These are phyloP conservation scores for Didymella pomorum DNA, from an alignment of 2,329 filamentous ascomycete genomes.

Conservation along the genomic window DNA sequence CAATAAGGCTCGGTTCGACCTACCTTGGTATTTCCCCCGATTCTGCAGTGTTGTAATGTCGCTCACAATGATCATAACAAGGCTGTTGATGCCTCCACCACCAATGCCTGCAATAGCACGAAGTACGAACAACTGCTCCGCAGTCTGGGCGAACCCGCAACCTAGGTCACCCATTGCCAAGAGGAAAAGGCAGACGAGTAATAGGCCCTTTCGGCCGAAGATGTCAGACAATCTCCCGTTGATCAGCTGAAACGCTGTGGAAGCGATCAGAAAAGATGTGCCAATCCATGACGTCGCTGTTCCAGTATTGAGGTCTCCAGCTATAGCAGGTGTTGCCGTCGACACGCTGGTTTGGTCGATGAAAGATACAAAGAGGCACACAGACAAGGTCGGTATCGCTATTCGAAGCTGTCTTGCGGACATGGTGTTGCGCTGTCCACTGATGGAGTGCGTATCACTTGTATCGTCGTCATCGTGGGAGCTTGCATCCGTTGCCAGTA, in stretches of 20 bases:
- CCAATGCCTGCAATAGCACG: conserved; percentile 64
- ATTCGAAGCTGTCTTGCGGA: conserved; percentile 59
- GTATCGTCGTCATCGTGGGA: neutral
- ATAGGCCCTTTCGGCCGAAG: conserved; percentile 58
- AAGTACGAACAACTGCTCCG: conserved; percentile 61
- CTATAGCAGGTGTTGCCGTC: conserved; percentile 52
- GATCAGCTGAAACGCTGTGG: conserved; percentile 58
- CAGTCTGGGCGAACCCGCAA: conserved; percentile 57
- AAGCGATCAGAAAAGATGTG: conserved; percentile 38
- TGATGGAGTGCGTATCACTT: conserved; percentile 25
- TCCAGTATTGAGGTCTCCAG: conserved; percentile 32
- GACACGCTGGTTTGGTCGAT: conserved; percentile 63
- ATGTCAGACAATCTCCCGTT: conserved; percentile 61
- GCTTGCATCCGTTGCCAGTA: neutral
- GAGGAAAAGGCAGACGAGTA: conserved; percentile 50
- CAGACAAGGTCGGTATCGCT: conserved; percentile 63
- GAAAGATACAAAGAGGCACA: conserved; percentile 63
- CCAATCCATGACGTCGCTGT: conserved; percentile 37
- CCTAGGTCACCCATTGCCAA: conserved; percentile 64
- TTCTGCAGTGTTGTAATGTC: conserved; percentile 60
- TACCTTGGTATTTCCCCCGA: conserved; percentile 51
- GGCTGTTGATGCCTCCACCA: conserved; percentile 55
- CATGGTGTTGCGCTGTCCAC: conserved; percentile 64
- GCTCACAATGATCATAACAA: conserved; percentile 59
- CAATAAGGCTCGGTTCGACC: neutral